These are phyloP conservation scores for Emericellopsis atlantica DNA, from an alignment of 2,329 filamentous ascomycete genomes.

Conservation along the genomic window DNA sequence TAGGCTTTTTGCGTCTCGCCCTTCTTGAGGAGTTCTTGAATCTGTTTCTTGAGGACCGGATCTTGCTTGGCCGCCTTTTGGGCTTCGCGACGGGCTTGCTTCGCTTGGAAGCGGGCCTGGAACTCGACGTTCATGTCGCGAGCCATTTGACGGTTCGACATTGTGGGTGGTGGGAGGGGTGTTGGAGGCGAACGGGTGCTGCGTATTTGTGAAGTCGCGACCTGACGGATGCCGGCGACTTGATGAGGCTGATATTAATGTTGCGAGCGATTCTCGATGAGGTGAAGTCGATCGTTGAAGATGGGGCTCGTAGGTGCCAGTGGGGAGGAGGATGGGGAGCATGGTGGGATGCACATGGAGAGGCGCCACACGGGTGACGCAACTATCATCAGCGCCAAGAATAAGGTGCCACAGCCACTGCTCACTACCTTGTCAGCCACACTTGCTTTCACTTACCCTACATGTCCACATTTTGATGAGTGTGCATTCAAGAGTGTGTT, in stretches of 20 bases:
- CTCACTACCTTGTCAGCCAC: no score
- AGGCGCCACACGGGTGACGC: no score
- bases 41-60: slow-evolving; percentile 48
- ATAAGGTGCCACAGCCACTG: no score
- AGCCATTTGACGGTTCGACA: slow-evolving; percentile 46
- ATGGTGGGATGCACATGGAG: neutral
- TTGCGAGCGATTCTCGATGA: no score
- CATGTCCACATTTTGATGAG: no score
- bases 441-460: no score
- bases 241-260: no score
- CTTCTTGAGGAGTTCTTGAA: slow-evolving; percentile 49
- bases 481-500: no score
- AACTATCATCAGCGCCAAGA: no score
- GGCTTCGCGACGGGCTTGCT: slow-evolving; percentile 48
- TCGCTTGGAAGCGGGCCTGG: slow-evolving; percentile 50
- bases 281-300: neutral
- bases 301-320: neutral
- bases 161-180: slow-evolving; percentile 14
- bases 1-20: slow-evolving; percentile 52
- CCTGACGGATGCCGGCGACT: no score
- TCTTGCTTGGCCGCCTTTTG: slow-evolving; percentile 49
- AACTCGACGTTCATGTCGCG: slow-evolving; percentile 53
- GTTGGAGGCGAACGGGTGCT: no score
- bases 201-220: no score
- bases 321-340: neutral